Conservation (phyloP, 2,329 filamentous ascomycete genomes). For the Berkeleyomyces basicola region DNA sequence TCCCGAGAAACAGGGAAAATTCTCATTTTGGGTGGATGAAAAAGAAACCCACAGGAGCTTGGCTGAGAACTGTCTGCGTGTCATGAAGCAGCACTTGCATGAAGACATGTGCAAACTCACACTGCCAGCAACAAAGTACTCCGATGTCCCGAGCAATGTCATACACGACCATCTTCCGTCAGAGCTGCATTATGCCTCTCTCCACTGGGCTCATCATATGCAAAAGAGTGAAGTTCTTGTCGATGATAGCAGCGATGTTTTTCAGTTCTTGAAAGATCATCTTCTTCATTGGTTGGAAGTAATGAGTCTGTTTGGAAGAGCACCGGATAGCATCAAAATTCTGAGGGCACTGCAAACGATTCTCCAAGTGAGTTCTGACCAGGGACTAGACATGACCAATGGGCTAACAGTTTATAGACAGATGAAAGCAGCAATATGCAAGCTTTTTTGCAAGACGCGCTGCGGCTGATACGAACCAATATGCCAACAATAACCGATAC, state of each 20-base stretch:
- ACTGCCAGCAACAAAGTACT: not conserved
- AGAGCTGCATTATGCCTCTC: not conserved
- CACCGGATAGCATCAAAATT: not conserved
- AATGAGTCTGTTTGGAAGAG: not conserved
- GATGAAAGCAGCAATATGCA: not conserved
- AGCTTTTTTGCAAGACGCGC: not conserved
- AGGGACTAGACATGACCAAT: not conserved
- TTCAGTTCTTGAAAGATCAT: constrained; percentile 18
- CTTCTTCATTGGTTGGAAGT: not conserved
- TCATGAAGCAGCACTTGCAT: not conserved
- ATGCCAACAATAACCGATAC: not conserved
- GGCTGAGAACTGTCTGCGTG: not conserved
- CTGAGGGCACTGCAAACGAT: not conserved
- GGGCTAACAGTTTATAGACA: not conserved
- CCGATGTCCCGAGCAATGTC: not conserved
- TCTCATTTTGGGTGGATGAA: not conserved
- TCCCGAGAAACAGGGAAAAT: not conserved
- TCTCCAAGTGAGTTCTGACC: not conserved
- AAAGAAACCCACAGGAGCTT: not conserved
- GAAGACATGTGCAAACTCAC: not conserved
- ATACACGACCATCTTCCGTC: not conserved
- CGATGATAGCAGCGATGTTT: constrained; percentile 18
- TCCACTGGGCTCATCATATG: not conserved
- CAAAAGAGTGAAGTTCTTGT: constrained; percentile 4
- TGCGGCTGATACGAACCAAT: not conserved